Evolutionary conservation across 306 rosid species (phyloP).

Genomic region (Lathyrus aphaca): DNA sequence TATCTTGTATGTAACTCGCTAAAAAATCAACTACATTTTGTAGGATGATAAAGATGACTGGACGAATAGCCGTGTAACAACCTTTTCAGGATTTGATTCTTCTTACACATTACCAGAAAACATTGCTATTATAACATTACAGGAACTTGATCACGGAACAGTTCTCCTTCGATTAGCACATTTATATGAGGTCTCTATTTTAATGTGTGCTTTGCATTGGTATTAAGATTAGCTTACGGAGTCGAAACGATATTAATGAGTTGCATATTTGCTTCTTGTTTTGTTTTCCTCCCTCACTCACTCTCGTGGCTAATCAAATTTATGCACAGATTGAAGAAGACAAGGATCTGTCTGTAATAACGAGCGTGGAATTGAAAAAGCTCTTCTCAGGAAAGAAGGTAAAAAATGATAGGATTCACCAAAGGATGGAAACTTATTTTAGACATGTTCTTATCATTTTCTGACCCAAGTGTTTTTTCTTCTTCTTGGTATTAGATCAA

Average conservation of each 20-base stretch:
- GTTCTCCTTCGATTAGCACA: constrained; percentile 81
- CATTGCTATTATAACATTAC: constrained; percentile 65
- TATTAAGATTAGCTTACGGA: background rate
- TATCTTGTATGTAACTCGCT: constrained; percentile 11
- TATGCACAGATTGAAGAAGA: constrained; percentile 71
- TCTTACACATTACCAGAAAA: constrained; percentile 72
- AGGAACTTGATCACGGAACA: constrained; percentile 70
- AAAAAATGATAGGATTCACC: constrained; percentile 32
- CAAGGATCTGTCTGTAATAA: constrained; percentile 63
- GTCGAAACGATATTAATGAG: background rate
- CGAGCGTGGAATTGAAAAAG: constrained; percentile 74
- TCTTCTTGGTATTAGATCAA: constrained; percentile 52
- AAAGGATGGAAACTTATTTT: background rate
- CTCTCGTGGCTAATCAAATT: constrained; percentile 27
- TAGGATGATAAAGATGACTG: constrained; percentile 69
- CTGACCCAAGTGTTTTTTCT: constrained; percentile 22
- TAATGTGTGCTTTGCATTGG: background rate
- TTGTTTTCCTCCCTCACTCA: constrained; percentile 32
- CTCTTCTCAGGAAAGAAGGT: constrained; percentile 76
- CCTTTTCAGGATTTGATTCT: constrained; percentile 62
- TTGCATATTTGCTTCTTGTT: constrained; percentile 32
- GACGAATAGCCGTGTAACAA: constrained; percentile 57
- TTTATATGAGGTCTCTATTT: constrained; percentile 66
- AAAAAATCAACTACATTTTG: constrained; percentile 35
- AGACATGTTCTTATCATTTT: constrained; percentile 1